Conservation (phyloP, 441 rosid genomes). For the Dalechampia spathulata region DNA sequence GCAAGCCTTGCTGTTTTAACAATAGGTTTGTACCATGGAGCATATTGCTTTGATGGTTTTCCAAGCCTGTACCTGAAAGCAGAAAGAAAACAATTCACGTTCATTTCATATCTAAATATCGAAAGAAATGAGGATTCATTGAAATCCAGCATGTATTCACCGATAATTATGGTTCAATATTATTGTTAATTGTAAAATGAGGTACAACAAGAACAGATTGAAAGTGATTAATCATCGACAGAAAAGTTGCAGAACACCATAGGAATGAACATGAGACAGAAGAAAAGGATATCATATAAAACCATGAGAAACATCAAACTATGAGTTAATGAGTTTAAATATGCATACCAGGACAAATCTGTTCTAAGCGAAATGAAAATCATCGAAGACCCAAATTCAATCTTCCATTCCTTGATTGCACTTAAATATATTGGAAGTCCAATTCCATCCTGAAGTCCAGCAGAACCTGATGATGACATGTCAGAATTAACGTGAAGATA, state of each 20-base stretch:
- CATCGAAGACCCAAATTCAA: constrained; percentile 55
- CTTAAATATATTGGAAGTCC: constrained; percentile 62
- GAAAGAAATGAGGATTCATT: neutral
- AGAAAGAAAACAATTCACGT: neutral
- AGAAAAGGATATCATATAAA: neutral
- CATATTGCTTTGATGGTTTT: constrained; percentile 70
- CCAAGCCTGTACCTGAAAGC: constrained; percentile 76
- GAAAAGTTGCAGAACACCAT: constrained; percentile 27
- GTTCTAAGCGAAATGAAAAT: constrained; percentile 55
- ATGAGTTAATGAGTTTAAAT: neutral
- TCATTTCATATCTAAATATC: neutral
- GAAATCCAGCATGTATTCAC: neutral
- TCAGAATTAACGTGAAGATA: constrained; percentile 34
- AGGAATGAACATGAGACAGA: neutral
- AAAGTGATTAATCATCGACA: neutral
- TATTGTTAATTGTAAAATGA: neutral
- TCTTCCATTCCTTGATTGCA: constrained; percentile 82
- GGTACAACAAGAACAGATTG: neutral
- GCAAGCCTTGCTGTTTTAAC: constrained; percentile 61
- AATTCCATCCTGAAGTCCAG: constrained; percentile 23
- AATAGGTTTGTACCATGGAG: constrained; percentile 62
- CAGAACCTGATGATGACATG: constrained; percentile 31
- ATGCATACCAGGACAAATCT: constrained; percentile 68
- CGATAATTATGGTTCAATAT: no score
- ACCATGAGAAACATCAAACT: neutral